Base-by-base conservation (phyloP, 2,329 filamentous ascomycete genomes). In the Cladophialophora immunda region DNA sequence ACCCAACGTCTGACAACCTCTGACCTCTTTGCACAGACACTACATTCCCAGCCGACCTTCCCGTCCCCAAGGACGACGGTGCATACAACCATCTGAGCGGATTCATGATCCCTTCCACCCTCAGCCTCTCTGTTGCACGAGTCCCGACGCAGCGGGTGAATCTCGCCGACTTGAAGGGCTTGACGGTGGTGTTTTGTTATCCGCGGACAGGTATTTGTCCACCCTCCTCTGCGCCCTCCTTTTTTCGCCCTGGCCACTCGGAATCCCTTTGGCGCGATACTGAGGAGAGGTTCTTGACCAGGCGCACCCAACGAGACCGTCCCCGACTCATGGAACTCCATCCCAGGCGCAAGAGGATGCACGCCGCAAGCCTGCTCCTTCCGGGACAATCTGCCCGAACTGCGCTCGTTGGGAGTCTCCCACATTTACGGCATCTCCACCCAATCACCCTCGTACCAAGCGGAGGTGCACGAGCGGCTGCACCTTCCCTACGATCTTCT, bases 281-380 rank as follows among this genome's bases (percentile, higher is more conserved):
- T 59, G 30, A 22, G 25, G 27, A 4, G 47, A 15, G 30, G 30
- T 13, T 50, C 6, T 30, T 22, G 77, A 36, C 80, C 78, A 47
- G 78, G 74, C 36, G 79, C 75, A 1, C 79, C 77, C 13, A 72
- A 76, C 65, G 79, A 82, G 67, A 76, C 71, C 1, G 76, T 82
- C n/a, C 75, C 79, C 52, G 75, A 78, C 30, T 73, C 75, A 13
- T 82, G 79, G 80, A 79, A 82, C 70, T 68, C 73, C 17, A 81
- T 81, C 61, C 79, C 79, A 4, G 80, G 81, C 30, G 80, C 80
- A 7, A 73, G 79, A 64, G 80, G 80, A 61, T 82, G 80, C 71
- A 81, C 81, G 15, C 78, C 79, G 5, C 79, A 81, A 73, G 79
- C 80, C 15, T 81, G 81, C 71, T 77, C 77, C 11, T 82, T 82